A percentile compares a stretch with the other conserved stretches of the same genome.
phyloP scores from a whole-genome alignment of 208 protist genomes.

The Trichomonas gallinae region DNA sequence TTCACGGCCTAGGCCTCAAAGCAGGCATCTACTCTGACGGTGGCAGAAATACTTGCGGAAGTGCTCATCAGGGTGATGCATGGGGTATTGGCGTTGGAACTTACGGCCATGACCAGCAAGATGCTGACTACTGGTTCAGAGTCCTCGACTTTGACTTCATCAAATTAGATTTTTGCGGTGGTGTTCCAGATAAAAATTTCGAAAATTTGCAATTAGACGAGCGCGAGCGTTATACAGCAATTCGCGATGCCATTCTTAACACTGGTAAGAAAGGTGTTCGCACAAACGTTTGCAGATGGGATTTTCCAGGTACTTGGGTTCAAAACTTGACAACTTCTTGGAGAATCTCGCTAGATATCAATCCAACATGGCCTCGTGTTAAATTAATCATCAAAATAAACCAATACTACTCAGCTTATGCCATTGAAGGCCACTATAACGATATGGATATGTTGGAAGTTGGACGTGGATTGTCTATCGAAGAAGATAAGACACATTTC shows the following conservation, averaged over 20 bases:
- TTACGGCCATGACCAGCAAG: not conserved
- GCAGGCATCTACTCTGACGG: not conserved
- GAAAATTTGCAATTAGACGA: not conserved
- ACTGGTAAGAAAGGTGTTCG: not conserved
- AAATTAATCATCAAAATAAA: not conserved
- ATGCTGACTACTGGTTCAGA: not conserved
- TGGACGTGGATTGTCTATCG: not conserved
- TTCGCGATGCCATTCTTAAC: not conserved
- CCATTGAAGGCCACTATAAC: not conserved
- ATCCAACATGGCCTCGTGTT: not conserved
- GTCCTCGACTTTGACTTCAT: not conserved
- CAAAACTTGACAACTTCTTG: not conserved
- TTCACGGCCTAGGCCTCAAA: not conserved
- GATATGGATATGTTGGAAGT: not conserved
- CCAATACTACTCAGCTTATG: not conserved
- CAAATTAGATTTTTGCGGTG: not conserved
- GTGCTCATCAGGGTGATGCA: not conserved
- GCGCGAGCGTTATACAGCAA: not conserved
- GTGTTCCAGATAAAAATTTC: not conserved
- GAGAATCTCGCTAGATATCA: not conserved
- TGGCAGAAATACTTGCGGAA: not conserved
- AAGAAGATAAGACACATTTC: constrained; percentile 4
- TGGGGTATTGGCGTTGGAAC: not conserved
- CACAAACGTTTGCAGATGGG: not conserved
- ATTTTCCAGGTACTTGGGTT: not conserved